Percentiles rank a stretch among this genome's conserved stretches.
These are phyloP conservation scores for Diplocarpon rosae DNA, from an alignment of 2,329 filamentous ascomycete genomes.

Conservation along the genomic window DNA sequence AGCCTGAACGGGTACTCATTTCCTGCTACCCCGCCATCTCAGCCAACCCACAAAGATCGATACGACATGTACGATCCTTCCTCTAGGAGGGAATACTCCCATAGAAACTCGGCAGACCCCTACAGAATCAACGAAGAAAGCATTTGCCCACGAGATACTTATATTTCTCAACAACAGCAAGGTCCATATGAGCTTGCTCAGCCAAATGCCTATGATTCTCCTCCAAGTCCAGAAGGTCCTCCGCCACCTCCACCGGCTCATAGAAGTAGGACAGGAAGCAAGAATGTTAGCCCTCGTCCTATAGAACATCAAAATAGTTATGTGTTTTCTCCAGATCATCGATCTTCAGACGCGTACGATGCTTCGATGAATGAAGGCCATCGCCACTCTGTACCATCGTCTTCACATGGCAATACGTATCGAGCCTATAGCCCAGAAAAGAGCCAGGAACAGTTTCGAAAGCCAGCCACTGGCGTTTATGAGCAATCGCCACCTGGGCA, in stretches of 20 bases:
- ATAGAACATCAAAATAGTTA: slow-evolving; percentile 17
- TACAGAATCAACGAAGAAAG: slow-evolving; percentile 17
- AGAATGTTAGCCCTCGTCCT: slow-evolving; percentile 17
- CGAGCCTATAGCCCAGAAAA: slow-evolving; percentile 21
- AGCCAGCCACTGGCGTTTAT: slow-evolving; percentile 15
- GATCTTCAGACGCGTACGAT: slow-evolving; percentile 14
- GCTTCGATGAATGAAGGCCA: slow-evolving; percentile 15
- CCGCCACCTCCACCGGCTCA: slow-evolving; percentile 27
- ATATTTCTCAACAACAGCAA: slow-evolving; percentile 13
- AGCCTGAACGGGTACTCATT: slow-evolving; percentile 16
- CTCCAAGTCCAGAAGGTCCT: slow-evolving; percentile 26
- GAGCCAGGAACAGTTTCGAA: slow-evolving; percentile 19
- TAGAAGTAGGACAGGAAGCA: slow-evolving; percentile 19
- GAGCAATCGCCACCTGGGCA: slow-evolving; percentile 26
- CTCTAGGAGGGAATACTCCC: slow-evolving; percentile 16
- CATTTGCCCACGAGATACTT: slow-evolving; percentile 17
- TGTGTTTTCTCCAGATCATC: slow-evolving; percentile 14
- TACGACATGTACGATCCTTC: slow-evolving; percentile 22
- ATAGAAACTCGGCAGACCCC: slow-evolving; percentile 6
- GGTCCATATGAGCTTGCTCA: slow-evolving; percentile 23
- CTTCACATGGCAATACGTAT: slow-evolving; percentile 21
- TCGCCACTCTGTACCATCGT: slow-evolving; percentile 19
- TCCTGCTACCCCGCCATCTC: slow-evolving; percentile 9
- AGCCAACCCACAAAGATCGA: slow-evolving; percentile 16
- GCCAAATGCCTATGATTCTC: slow-evolving; percentile 21